Conservation (phyloP, 768 basidiomycete species). For the Termitomyces sp. region DNA sequence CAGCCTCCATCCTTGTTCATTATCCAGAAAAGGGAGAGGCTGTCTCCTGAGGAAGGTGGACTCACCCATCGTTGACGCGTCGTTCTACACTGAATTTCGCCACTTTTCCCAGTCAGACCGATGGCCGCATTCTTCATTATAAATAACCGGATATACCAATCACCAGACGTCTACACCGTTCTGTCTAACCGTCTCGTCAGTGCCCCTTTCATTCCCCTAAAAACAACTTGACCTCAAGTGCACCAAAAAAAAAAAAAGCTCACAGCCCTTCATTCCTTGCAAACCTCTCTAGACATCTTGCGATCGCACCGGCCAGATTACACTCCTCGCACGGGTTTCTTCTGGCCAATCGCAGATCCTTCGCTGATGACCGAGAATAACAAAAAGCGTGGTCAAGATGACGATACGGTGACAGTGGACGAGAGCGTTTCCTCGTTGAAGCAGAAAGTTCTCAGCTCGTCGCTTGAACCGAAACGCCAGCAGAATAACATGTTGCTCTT, state of each 20-base stretch:
- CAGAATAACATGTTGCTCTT: slow-evolving; percentile 66
- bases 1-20: slow-evolving; percentile 80
- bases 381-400: slow-evolving; percentile 33
- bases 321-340: slow-evolving; percentile 77
- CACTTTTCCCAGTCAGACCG: slow-evolving; percentile 50
- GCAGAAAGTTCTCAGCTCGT: slow-evolving; percentile 13
- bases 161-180: slow-evolving; percentile 79
- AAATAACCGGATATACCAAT: slow-evolving; percentile 85
- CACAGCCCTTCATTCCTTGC: slow-evolving; percentile 64
- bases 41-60: slow-evolving; percentile 81
- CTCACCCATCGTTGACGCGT: slow-evolving; percentile 3
- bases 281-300: slow-evolving; percentile 71
- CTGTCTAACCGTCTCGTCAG: slow-evolving; percentile 79
- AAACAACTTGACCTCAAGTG: not conserved
- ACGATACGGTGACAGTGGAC: slow-evolving; percentile 14
- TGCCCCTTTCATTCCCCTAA: not conserved
- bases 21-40: slow-evolving; percentile 82
- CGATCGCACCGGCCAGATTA: slow-evolving; percentile 75
- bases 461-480: slow-evolving; percentile 42
- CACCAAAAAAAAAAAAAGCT: slow-evolving; percentile 48
- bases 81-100: slow-evolving; percentile 3
- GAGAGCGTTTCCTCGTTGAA: slow-evolving; percentile 18
- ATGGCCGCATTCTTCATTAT: slow-evolving; percentile 84
- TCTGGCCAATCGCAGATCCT: slow-evolving; percentile 76
- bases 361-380: slow-evolving; percentile 32